These are phyloP conservation scores for Backusella sp. DNA, from an alignment of 192 early-diverging fungal species.

Conservation along the genomic window DNA sequence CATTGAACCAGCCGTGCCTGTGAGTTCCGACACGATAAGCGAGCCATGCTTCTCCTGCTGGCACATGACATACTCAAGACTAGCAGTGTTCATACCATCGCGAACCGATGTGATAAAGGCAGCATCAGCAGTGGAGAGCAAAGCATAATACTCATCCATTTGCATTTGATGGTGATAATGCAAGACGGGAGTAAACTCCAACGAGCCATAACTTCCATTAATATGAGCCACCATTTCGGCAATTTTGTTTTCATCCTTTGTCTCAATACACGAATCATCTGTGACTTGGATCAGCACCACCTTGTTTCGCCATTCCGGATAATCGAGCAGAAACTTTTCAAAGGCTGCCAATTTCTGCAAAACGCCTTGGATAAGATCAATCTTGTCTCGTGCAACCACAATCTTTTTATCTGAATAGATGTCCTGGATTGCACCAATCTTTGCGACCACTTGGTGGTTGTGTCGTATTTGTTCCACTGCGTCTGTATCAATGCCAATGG, in stretches of 20 bases:
- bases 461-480: constrained; percentile 64
- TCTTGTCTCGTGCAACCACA: constrained; percentile 92
- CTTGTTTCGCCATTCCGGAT: constrained; percentile 91
- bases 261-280: constrained; percentile 66
- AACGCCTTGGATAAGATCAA: constrained; percentile 93
- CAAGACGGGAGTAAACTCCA: constrained; percentile 93
- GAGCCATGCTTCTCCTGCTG: constrained; percentile 87
- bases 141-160: constrained; percentile 93
- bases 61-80: constrained; percentile 92
- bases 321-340: constrained; percentile 86
- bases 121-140: constrained; percentile 90
- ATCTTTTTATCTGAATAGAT: constrained; percentile 91
- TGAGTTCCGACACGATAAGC: constrained; percentile 93
- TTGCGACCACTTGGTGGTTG: constrained; percentile 61
- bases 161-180: constrained; percentile 92
- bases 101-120: constrained; percentile 89
- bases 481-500: constrained; percentile 93
- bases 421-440: constrained; percentile 79
- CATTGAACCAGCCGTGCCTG: constrained; percentile 86
- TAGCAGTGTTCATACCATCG: constrained; percentile 98
- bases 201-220: constrained; percentile 92
- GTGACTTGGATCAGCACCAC: constrained; percentile 97
- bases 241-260: constrained; percentile 78
- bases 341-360: constrained; percentile 93
- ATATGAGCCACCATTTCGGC: constrained; percentile 89